Evolutionary conservation across 495 filamentous ascomycete genomes (phyloP).

Genomic region (Chaetomium fimeti): DNA sequence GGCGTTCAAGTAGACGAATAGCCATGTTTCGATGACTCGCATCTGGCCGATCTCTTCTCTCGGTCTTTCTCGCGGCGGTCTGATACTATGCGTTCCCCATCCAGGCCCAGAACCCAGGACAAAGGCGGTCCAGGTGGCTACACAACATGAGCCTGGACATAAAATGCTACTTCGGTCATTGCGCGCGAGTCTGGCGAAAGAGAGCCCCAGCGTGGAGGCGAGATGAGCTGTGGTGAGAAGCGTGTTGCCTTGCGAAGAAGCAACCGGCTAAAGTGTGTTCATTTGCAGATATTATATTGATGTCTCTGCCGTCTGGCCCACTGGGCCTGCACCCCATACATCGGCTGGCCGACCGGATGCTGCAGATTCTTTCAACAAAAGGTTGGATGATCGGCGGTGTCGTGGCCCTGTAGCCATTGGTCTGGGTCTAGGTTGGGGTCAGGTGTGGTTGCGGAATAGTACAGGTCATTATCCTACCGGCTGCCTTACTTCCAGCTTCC

Average conservation of each 20-base stretch:
- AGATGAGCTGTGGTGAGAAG: background rate
- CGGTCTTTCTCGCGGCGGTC: background rate
- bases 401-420: background rate
- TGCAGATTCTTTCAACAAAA: background rate
- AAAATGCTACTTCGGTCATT: background rate
- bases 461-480: background rate
- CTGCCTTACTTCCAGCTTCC: background rate
- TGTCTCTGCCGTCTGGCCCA: slow-evolving; percentile 14
- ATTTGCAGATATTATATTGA: slow-evolving; percentile 19
- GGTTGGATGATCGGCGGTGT: slow-evolving; percentile 8
- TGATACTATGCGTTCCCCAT: background rate
- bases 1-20: background rate
- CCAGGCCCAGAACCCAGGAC: slow-evolving; percentile 7
- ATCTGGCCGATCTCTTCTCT: background rate
- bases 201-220: background rate
- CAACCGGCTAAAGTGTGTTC: slow-evolving; percentile 16
- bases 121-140: background rate
- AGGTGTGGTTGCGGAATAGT: background rate
- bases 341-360: slow-evolving; percentile 1
- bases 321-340: background rate
- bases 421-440: background rate
- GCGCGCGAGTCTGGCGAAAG: background rate
- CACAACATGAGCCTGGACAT: background rate
- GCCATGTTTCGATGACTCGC: background rate
- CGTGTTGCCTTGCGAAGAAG: background rate